phyloP scores from a whole-genome alignment of 257 asterid species.

The Eucommia ulmoides region DNA sequence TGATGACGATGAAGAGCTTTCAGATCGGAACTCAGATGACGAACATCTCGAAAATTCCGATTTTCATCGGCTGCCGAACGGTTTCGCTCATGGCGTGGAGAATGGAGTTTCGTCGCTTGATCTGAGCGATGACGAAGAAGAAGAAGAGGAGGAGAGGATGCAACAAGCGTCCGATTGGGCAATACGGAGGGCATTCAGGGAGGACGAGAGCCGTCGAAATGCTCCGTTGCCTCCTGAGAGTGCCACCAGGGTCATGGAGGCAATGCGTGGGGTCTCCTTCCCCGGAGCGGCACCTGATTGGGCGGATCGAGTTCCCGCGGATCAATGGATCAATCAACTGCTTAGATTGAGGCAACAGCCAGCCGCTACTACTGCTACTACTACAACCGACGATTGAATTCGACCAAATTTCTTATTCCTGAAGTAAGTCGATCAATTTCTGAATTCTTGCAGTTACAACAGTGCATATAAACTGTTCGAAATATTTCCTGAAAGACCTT shows the following conservation, averaged over 20 bases:
- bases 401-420: too few relatives aligned
- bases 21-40: conserved; percentile 14
- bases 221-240: background rate
- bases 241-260: background rate
- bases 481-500: too few relatives aligned
- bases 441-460: too few relatives aligned
- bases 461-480: too few relatives aligned
- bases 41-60: conserved; percentile 13
- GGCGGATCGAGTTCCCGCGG: background rate
- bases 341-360: background rate
- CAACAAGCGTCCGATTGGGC: too few relatives aligned
- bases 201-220: conserved; percentile 15
- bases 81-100: conserved; percentile 27
- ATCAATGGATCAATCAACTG: background rate
- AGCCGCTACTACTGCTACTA: background rate
- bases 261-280: background rate
- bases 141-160: conserved; percentile 27
- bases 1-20: conserved; percentile 19
- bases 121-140: conserved; percentile 31
- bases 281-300: background rate
- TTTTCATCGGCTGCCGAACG: conserved; percentile 36
- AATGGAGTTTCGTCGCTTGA: conserved; percentile 51
- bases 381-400: too few relatives aligned
- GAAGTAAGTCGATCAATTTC: too few relatives aligned
- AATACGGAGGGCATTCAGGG: conserved; percentile 44